Percentiles rank a stretch among this genome's conserved stretches.
These are phyloP conservation scores for Galeopsis tetrahit DNA, from an alignment of 257 asterid species.

Conservation along the genomic window DNA sequence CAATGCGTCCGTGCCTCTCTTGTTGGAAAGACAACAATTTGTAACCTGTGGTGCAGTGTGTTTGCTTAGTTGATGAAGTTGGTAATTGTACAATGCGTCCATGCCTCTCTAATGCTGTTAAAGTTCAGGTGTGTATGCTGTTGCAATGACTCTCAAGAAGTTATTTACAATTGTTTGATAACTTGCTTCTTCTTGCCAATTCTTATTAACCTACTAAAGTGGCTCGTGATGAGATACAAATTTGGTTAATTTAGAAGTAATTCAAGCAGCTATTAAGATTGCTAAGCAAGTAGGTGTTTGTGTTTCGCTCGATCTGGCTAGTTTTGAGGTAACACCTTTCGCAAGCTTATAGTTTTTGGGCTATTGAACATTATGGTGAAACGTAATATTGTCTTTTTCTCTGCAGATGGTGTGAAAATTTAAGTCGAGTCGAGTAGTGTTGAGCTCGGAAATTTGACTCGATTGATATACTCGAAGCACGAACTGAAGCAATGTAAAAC, in stretches of 20 bases:
- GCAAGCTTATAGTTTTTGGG: background rate
- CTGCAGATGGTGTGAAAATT: constrained; percentile 91
- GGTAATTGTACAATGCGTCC: constrained; percentile 99
- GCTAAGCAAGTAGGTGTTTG: constrained; percentile 89
- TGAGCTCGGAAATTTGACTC: too few species aligned
- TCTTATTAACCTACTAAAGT: constrained; percentile 45
- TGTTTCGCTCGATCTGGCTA: constrained; percentile 93
- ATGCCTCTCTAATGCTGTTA: constrained; percentile 80
- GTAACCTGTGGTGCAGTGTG: constrained; percentile 63
- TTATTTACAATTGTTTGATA: constrained; percentile 18
- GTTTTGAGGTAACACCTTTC: constrained; percentile 78
- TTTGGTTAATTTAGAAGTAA: constrained; percentile 80
- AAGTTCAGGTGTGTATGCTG: constrained; percentile 75
- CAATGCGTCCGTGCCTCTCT: too few species aligned
- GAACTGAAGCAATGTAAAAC: too few species aligned
- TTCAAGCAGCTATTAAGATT: constrained; percentile 69
- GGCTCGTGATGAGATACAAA: constrained; percentile 95
- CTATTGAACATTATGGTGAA: background rate
- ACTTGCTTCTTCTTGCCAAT: constrained; percentile 8
- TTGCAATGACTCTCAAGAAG: constrained; percentile 28
- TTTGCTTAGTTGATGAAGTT: constrained; percentile 90
- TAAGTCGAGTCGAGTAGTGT: too few species aligned
- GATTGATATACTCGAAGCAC: too few species aligned
- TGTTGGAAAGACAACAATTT: too few species aligned
- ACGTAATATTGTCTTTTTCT: constrained; percentile 24